phyloP scores from a whole-genome alignment of 768 basidiomycete genomes.

The Phylloporus sp. region DNA sequence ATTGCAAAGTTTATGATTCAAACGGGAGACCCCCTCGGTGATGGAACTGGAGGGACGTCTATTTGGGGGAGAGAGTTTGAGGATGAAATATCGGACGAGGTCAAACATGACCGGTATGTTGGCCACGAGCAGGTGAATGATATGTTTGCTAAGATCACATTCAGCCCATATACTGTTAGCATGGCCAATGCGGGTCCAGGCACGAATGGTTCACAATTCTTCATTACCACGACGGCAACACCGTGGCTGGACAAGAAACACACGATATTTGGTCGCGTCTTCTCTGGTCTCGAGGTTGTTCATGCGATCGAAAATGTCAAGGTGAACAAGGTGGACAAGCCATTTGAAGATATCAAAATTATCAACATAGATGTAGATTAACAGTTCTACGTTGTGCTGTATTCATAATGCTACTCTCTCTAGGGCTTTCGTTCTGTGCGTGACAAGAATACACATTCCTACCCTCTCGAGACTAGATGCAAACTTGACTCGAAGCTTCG shows the following conservation, averaged over 20 bases:
- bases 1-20: slow-evolving; percentile 99
- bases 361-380: slow-evolving; percentile 72
- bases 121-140: neutral
- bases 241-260: slow-evolving; percentile 92
- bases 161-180: slow-evolving; percentile 88
- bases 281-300: slow-evolving; percentile 83
- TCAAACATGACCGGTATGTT: slow-evolving; percentile 82
- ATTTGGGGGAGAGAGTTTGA: slow-evolving; percentile 91
- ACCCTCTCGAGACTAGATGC: slow-evolving; percentile 24
- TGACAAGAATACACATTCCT: slow-evolving; percentile 20
- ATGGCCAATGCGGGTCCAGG: slow-evolving; percentile 91
- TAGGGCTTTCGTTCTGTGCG: slow-evolving; percentile 33
- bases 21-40: slow-evolving; percentile 92
- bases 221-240: slow-evolving; percentile 92
- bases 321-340: slow-evolving; percentile 79
- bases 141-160: slow-evolving; percentile 2
- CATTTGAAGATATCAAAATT: slow-evolving; percentile 92
- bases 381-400: slow-evolving; percentile 1
- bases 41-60: slow-evolving; percentile 87
- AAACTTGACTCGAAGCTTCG: slow-evolving; percentile 34
- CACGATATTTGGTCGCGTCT: slow-evolving; percentile 88
- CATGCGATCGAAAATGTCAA: slow-evolving; percentile 91
- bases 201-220: slow-evolving; percentile 97
- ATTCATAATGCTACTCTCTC: slow-evolving; percentile 47
- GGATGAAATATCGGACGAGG: slow-evolving; percentile 86